Conservation (phyloP, 495 filamentous ascomycete species). For the Penicillium samsonianum region DNA sequence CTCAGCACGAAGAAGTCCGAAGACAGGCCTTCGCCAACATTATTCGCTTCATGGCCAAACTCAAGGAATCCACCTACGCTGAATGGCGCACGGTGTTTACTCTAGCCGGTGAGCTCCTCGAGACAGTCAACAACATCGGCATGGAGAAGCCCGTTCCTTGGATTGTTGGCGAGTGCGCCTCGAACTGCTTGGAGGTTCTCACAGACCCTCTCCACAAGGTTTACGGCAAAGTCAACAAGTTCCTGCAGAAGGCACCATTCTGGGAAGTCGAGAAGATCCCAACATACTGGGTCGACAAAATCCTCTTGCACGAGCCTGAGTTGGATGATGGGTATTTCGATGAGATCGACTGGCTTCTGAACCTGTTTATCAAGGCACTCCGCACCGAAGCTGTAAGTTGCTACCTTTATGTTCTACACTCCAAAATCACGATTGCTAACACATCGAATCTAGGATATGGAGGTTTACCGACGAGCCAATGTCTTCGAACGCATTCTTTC, state of each 20-base stretch:
- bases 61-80: conserved; percentile 69
- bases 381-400: conserved; percentile 53
- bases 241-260: conserved; percentile 71
- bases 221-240: conserved; percentile 84
- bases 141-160: conserved; percentile 65
- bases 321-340: conserved; percentile 72
- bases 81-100: conserved; percentile 77
- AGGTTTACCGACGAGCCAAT: conserved; percentile 76
- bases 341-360: conserved; percentile 79
- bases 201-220: conserved; percentile 77
- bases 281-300: conserved; percentile 67
- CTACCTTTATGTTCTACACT: neutral
- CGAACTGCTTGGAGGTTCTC: conserved; percentile 65
- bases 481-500: conserved; percentile 78
- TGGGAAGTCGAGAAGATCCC: conserved; percentile 78
- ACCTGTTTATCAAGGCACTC: conserved; percentile 70
- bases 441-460: conserved; percentile 60
- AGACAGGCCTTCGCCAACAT: conserved; percentile 72
- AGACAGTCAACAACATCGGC: conserved; percentile 62
- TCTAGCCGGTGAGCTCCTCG: conserved; percentile 73
- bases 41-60: conserved; percentile 61
- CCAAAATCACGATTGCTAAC: conserved; percentile 10
- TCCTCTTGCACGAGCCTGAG: conserved; percentile 68
- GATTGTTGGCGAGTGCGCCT: conserved; percentile 71
- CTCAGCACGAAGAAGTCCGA: conserved; percentile 69